These are phyloP conservation scores for Dipteronia sinensis DNA, from an alignment of 345 rosid species.

Conservation along the genomic window DNA sequence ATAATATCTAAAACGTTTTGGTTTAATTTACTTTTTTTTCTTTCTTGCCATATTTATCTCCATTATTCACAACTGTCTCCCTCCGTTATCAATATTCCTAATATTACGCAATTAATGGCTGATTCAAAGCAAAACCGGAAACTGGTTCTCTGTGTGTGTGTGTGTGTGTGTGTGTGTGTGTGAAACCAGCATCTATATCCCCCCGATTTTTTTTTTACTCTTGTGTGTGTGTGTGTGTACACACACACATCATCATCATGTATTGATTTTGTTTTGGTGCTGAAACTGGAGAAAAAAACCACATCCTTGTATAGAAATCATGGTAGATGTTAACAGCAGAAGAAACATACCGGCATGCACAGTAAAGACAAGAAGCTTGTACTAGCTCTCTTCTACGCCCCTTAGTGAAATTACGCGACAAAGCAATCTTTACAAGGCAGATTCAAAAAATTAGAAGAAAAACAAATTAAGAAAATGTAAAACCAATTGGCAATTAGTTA, in stretches of 20 bases:
- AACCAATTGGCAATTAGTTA: background rate
- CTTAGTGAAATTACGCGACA: conserved; percentile 70
- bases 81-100: too few species aligned
- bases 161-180: too few species aligned
- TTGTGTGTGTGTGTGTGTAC: background rate
- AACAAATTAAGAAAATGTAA: background rate
- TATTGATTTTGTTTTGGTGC: background rate
- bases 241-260: too few species aligned
- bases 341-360: conserved; percentile 75
- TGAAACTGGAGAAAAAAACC: background rate
- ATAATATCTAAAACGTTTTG: background rate
- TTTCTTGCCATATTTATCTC: background rate
- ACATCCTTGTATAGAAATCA: background rate
- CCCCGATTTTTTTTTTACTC: background rate
- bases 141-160: too few species aligned
- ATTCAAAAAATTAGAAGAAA: conserved; percentile 9
- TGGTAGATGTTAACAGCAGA: background rate
- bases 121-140: too few species aligned
- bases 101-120: too few species aligned
- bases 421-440: conserved; percentile 61
- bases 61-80: too few species aligned
- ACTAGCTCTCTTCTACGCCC: conserved; percentile 88
- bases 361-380: conserved; percentile 82
- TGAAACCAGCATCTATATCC: too few species aligned
- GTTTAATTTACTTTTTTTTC: background rate